Evolutionary conservation across 2,329 filamentous ascomycete species (phyloP), one percentile per base, ranked within the genome.

Genomic region (Mycosphaerella sp.): DNA sequence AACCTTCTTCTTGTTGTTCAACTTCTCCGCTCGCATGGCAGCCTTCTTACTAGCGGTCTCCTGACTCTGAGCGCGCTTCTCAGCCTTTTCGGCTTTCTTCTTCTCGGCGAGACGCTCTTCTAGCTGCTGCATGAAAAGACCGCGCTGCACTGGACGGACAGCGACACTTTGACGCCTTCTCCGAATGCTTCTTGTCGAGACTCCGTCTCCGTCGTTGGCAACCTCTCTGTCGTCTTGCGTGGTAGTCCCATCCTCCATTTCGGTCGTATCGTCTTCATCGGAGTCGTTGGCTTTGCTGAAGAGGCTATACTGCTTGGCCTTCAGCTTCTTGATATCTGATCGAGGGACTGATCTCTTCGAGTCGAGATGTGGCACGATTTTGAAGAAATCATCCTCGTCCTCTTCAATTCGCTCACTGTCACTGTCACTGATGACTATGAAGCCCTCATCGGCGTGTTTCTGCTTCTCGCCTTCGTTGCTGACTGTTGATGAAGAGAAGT

Each of bases 251-350:
- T n/a, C 32, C 12, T 8, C 45, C 27, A 32, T n/a, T n/a, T 40
- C 35, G 14, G 18, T 9, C 25, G 27, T 8, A 34, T 40, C 44
- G 18, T 41, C 30, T 30, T 32, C 17, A 6, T 21, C 25, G n/a
- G 6, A 6, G n/a, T 21, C 41, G 12, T 18, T 14, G 6, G 18
- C 14, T 16, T 39, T 34, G 28, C 42, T 47, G 49, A 48, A 51
- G 14, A 47, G 28, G 12, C 50, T 53, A 39, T 55, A 60, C 48
- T 55, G 41, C 30, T 50, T 52, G 25, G 48, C 47, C 32, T 59
- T 60, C 16, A 56, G 40, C 35, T 53, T 56, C 52, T 52, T 54
- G 9, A 44, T 16, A 21, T 52, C 25, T 16, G 36, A 17, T 5
- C 21, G 42, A 3, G 41, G 36, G 14, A 60, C 17, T 4, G 54